phyloP scores from a whole-genome alignment of 1,284 basidiomycete genomes.

The Flammula alnicola region DNA sequence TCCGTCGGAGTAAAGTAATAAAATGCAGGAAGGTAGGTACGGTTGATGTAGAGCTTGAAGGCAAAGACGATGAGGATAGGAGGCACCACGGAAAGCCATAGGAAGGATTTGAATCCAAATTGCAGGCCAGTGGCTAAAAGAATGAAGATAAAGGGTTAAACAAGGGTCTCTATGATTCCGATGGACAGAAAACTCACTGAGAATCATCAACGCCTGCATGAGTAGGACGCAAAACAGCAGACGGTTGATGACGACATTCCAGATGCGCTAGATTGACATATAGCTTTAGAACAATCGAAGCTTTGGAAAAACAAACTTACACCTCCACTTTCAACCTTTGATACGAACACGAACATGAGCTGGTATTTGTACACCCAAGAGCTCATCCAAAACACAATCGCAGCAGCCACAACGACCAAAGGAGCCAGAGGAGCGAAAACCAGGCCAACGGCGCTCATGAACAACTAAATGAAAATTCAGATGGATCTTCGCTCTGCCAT shows the following conservation, averaged over 20 bases:
- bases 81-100: slow-evolving; percentile 76
- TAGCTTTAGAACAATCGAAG: slow-evolving; percentile 10
- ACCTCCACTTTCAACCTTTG: slow-evolving; percentile 90
- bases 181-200: slow-evolving; percentile 72
- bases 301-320: slow-evolving; percentile 48
- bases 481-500: slow-evolving; percentile 10
- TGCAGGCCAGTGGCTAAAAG: slow-evolving; percentile 88
- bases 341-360: slow-evolving; percentile 90
- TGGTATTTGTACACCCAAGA: slow-evolving; percentile 91
- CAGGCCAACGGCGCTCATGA: slow-evolving; percentile 86
- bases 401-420: slow-evolving; percentile 77
- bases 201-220: slow-evolving; percentile 86
- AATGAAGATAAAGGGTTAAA: too few relatives aligned
- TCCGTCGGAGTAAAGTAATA: slow-evolving; percentile 78
- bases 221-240: slow-evolving; percentile 75
- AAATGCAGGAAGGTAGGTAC: slow-evolving; percentile 73
- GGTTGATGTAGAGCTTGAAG: slow-evolving; percentile 85
- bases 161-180: too few relatives aligned
- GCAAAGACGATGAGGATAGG: slow-evolving; percentile 75
- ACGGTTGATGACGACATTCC: slow-evolving; percentile 92
- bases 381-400: slow-evolving; percentile 83
- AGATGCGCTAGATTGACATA: slow-evolving; percentile 66
- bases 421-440: slow-evolving; percentile 94
- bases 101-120: slow-evolving; percentile 71
- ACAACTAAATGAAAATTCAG: slow-evolving; percentile 58